Percentiles rank a stretch among this genome's conserved stretches.
Evolutionary conservation across 768 basidiomycete species (phyloP).

Genomic region (Suillus sp.): DNA sequence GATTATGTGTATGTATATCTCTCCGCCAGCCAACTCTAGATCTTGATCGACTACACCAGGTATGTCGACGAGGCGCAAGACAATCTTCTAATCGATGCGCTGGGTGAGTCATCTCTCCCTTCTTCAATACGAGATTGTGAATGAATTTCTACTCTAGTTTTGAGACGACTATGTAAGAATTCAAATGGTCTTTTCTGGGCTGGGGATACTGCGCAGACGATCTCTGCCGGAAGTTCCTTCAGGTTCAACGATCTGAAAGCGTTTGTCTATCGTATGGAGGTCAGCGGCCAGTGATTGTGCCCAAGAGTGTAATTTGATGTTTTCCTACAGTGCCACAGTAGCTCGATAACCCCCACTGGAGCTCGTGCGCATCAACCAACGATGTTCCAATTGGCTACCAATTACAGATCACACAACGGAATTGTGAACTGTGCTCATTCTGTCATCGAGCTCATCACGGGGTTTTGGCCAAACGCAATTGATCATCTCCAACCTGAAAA

Average conservation of each 20-base stretch:
- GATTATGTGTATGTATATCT: conserved; percentile 54
- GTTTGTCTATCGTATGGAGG: conserved; percentile 64
- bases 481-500: conserved; percentile 58
- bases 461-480: conserved; percentile 66
- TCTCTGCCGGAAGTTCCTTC: conserved; percentile 72
- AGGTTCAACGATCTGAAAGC: conserved; percentile 72
- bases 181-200: conserved; percentile 77
- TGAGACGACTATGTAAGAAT: conserved; percentile 63
- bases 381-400: conserved; percentile 59
- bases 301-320: background rate
- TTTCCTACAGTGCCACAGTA: conserved; percentile 23
- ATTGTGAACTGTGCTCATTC: conserved; percentile 72
- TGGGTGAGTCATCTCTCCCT: conserved; percentile 40
- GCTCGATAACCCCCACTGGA: conserved; percentile 12
- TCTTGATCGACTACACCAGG: conserved; percentile 34
- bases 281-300: conserved; percentile 23
- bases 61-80: conserved; percentile 80
- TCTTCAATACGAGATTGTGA: background rate
- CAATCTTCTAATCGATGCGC: conserved; percentile 63
- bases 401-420: conserved; percentile 73
- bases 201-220: conserved; percentile 80
- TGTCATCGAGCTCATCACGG: conserved; percentile 59
- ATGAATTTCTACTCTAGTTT: conserved; percentile 40
- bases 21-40: background rate
- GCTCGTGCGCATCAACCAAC: conserved; percentile 27